Evolutionary conservation across 192 early-diverging fungal species (phyloP), one percentile per base, ranked within the genome.

Genomic region (Spizellomyces punctatus): DNA sequence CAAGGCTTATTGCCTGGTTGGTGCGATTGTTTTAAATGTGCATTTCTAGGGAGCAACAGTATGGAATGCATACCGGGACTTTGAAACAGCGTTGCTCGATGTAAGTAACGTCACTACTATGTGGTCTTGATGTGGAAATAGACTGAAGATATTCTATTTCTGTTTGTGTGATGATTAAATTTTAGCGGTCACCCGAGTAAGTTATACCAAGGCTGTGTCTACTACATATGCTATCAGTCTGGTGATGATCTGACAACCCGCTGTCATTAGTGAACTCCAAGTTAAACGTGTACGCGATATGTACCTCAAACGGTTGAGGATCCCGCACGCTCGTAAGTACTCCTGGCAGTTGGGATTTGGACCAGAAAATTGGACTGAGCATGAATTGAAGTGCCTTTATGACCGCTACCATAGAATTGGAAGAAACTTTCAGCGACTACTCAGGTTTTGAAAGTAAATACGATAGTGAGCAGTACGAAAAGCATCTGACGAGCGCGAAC

Each of bases 391-490:
- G 27, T 36, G 27, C 27, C 27, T 36, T 36, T 36, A 36, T 36
- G 27, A 36, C 27, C 27, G 27, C 27, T 55, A 21, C 19, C 68
- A 42, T 57, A 81, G 84, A 79, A 22, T 71, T 89, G 36, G 85
- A 83, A 8, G 76, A 83, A 9, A 92, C 92, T 0, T 91, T 91
- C 27, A 75, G 68, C 10, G 72, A 67, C 16, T 88, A 90, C 62
- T 91, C 90, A 4, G 70, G 81, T 1, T 90, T 92, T 61, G 86
- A 92, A 46, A 83, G 82, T 9, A 69, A 66, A 9, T 82, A 84
- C 56, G 79, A 86, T 56, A 67, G 67, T 50, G 63, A 47, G 2
- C 71, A 86, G 10, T 93, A 90, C 71, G 91, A 91, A 65, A 58
- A 58, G 1, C 72, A 59, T 2, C 78, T 93, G 84, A 64, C 82